Conservation (phyloP, 345 rosid species). For the Lepidium didymum region DNA sequence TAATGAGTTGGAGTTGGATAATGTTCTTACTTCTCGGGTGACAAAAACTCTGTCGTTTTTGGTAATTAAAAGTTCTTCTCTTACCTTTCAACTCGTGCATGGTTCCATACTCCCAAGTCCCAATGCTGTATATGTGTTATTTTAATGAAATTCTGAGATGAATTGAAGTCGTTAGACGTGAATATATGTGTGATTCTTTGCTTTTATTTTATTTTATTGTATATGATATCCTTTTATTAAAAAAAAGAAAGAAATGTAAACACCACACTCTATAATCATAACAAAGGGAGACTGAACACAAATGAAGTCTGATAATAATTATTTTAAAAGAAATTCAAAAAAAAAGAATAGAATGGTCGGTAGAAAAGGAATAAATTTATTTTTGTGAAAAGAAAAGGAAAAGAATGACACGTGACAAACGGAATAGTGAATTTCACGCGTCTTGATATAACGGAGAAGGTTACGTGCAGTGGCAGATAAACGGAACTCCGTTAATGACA, state of each 20-base stretch:
- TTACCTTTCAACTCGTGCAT: neutral
- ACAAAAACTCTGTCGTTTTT: too few species aligned
- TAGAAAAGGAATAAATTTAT: neutral
- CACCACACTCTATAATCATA: slow-evolving; percentile 9
- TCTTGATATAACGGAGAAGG: neutral
- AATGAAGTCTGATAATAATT: neutral
- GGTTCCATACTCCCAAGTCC: too few species aligned
- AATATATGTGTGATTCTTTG: neutral
- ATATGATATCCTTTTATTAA: neutral
- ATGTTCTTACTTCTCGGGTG: too few species aligned
- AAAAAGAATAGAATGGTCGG: slow-evolving; percentile 15
- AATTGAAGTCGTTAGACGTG: neutral
- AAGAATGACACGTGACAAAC: slow-evolving; percentile 5
- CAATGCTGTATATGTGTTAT: neutral
- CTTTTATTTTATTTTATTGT: neutral
- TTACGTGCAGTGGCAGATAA: slow-evolving; percentile 6
- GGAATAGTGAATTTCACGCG: slow-evolving; percentile 16
- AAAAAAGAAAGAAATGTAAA: neutral
- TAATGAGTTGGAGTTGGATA: too few species aligned
- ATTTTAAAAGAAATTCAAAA: neutral
- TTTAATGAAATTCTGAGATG: too few species aligned
- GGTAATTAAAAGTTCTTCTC: neutral
- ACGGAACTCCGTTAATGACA: slow-evolving; percentile 4
- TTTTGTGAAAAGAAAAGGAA: neutral
- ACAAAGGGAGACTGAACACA: slow-evolving; percentile 6